Conservation (phyloP, 1,284 basidiomycete species). For the Ceratobasidium sp. region DNA sequence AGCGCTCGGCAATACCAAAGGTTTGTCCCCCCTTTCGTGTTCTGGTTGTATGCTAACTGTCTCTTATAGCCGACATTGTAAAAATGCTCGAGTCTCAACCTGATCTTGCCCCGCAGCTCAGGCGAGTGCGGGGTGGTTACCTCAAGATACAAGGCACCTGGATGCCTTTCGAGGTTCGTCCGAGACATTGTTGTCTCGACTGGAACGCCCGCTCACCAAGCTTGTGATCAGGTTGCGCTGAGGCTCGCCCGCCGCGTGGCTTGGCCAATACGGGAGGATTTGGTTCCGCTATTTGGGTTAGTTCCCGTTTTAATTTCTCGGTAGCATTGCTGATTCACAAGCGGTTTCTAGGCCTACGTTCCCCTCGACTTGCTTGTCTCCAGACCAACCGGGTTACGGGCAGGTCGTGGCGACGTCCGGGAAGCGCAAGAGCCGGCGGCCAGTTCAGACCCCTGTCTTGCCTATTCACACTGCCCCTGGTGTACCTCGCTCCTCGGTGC, state of each 20-base stretch:
- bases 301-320: slow-evolving; percentile 48
- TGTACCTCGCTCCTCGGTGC: slow-evolving; percentile 13
- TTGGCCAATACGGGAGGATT: slow-evolving; percentile 87
- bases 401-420: slow-evolving; percentile 76
- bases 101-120: slow-evolving; percentile 81
- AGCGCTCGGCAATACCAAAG: slow-evolving; percentile 87
- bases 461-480: slow-evolving; percentile 33
- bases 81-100: slow-evolving; percentile 91
- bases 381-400: slow-evolving; percentile 84
- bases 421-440: slow-evolving; percentile 44
- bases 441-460: slow-evolving; percentile 35
- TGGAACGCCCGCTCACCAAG: not conserved
- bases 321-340: slow-evolving; percentile 43
- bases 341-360: slow-evolving; percentile 65
- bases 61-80: slow-evolving; percentile 79
- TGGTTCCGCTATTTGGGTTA: slow-evolving; percentile 85
- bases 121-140: slow-evolving; percentile 85
- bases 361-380: slow-evolving; percentile 79
- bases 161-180: slow-evolving; percentile 85
- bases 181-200: slow-evolving; percentile 11
- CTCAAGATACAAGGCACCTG: slow-evolving; percentile 90
- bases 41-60: slow-evolving; percentile 47
- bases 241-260: slow-evolving; percentile 83
- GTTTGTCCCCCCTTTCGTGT: slow-evolving; percentile 58
- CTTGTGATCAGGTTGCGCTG: slow-evolving; percentile 69